Conservation (phyloP, 2,329 filamentous ascomycete genomes). For the Colletotrichum cordylinicola region DNA sequence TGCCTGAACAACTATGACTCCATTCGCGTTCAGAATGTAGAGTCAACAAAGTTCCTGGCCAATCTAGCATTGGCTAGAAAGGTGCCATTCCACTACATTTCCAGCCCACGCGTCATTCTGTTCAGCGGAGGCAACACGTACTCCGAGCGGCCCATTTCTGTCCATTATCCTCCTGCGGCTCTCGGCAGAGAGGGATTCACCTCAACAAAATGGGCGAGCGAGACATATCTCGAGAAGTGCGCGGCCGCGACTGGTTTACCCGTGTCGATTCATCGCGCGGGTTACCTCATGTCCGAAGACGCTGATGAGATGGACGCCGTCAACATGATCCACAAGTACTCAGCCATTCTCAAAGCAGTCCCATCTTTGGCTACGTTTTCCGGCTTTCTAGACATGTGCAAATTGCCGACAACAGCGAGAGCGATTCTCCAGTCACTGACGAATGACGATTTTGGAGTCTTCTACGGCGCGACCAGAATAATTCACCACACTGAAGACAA, state of each 20-base stretch:
- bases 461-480: not conserved
- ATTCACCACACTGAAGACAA: constrained; percentile 1
- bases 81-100: constrained; percentile 39
- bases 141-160: constrained; percentile 22
- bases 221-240: constrained; percentile 33
- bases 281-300: constrained; percentile 21
- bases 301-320: constrained; percentile 6
- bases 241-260: constrained; percentile 18
- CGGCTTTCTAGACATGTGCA: constrained; percentile 2
- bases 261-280: constrained; percentile 32
- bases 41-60: constrained; percentile 32
- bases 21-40: constrained; percentile 33
- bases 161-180: constrained; percentile 31
- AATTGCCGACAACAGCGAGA: not conserved
- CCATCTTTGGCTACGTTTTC: not conserved
- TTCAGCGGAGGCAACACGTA: not conserved
- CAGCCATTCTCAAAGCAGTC: not conserved
- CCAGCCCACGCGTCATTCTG: constrained; percentile 32
- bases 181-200: constrained; percentile 36
- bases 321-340: constrained; percentile 10
- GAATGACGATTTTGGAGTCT: not conserved
- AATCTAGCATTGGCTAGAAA: constrained; percentile 24
- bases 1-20: constrained; percentile 36
- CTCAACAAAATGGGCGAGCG: constrained; percentile 39
- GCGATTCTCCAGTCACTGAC: not conserved